Conservation (phyloP, 306 rosid species). For the Vicia faba region DNA sequence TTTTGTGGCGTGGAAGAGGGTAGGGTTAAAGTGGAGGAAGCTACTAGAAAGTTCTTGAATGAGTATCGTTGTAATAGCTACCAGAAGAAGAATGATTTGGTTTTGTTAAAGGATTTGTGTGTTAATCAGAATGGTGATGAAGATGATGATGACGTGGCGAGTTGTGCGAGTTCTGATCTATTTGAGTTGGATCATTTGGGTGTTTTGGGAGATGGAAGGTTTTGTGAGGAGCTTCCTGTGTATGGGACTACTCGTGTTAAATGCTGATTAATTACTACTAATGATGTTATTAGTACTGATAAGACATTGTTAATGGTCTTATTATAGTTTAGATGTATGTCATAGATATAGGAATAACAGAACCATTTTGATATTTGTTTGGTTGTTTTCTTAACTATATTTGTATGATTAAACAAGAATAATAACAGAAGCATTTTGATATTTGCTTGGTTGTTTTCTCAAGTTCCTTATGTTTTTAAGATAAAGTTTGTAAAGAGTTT, state of each 20-base stretch:
- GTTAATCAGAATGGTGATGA: background rate
- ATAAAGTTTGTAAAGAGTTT: background rate
- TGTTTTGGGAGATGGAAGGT: slow-evolving; percentile 52
- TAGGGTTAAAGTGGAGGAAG: slow-evolving; percentile 43
- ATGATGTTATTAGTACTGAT: slow-evolving; percentile 55
- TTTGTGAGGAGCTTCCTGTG: slow-evolving; percentile 86
- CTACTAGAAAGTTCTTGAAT: slow-evolving; percentile 52
- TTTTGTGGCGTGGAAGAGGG: slow-evolving; percentile 29
- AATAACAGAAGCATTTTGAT: background rate
- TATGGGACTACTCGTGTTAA: slow-evolving; percentile 71
- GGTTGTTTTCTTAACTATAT: slow-evolving; percentile 5
- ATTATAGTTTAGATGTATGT: slow-evolving; percentile 40
- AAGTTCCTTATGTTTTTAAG: background rate
- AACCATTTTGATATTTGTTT: background rate
- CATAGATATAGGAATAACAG: background rate
- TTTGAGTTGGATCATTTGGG: slow-evolving; percentile 84
- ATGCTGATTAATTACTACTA: slow-evolving; percentile 33
- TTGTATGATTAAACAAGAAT: slow-evolving; percentile 2
- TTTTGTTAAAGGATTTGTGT: slow-evolving; percentile 40
- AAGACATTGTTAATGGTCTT: slow-evolving; percentile 66
- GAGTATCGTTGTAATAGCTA: slow-evolving; percentile 44
- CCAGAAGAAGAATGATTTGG: slow-evolving; percentile 47
- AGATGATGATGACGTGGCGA: slow-evolving; percentile 59
- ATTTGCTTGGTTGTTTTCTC: background rate
- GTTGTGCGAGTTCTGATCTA: slow-evolving; percentile 91